Conservation (phyloP, 2,329 filamentous ascomycete species). For the Colletotrichum limetticola region DNA sequence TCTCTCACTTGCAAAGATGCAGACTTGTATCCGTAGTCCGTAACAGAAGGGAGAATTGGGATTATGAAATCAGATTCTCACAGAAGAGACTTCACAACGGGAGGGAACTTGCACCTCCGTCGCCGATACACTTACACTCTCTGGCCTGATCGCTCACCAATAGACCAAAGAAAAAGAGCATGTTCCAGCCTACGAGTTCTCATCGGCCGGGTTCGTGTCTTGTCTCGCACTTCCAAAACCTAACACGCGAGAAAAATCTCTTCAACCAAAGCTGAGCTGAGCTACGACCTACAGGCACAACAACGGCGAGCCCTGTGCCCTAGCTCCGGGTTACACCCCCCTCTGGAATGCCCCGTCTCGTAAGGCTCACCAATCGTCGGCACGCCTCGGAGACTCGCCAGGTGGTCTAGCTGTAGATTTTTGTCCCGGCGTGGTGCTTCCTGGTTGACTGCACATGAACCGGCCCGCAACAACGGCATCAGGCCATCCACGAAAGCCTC, state of each 20-base stretch:
- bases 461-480: conserved; percentile 16
- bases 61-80: not conserved
- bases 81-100: not conserved
- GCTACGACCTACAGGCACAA: not conserved
- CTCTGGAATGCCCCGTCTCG: not conserved
- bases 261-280: not conserved
- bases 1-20: not conserved
- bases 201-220: not conserved
- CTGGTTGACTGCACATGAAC: not conserved
- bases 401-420: not conserved
- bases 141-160: not conserved
- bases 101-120: not conserved
- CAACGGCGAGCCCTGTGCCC: not conserved
- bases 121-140: not conserved
- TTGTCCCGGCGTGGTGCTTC: not conserved
- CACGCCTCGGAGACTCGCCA: not conserved
- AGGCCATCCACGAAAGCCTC: conserved; percentile 13
- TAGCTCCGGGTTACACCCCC: not conserved
- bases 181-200: not conserved
- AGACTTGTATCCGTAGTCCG: not conserved
- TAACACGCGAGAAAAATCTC: not conserved
- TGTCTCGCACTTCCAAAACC: not conserved
- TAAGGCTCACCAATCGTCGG: not conserved
- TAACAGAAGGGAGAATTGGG: too few relatives aligned
- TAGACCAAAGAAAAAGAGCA: not conserved